Conservation (phyloP, 2,329 filamentous ascomycete species). For the Exophiala viscosa region DNA sequence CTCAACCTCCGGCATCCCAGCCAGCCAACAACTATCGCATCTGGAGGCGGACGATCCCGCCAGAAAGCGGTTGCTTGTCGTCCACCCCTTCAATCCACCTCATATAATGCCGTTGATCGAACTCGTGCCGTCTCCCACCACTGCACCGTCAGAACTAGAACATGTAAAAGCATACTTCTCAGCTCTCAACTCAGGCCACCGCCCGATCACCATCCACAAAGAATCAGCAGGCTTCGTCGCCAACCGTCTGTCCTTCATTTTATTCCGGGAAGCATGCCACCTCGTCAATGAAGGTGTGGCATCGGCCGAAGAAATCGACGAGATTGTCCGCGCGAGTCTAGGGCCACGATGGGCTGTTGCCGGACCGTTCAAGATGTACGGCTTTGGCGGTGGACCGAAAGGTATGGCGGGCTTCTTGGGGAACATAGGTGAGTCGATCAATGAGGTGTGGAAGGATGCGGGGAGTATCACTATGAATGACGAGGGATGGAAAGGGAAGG, state of each 20-base stretch:
- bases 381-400: slow-evolving; percentile 54
- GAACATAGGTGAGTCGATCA: slow-evolving; percentile 55
- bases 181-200: slow-evolving; percentile 94
- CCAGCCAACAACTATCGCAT: slow-evolving; percentile 45
- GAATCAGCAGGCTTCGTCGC: slow-evolving; percentile 72
- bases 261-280: slow-evolving; percentile 54
- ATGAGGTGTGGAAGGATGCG: slow-evolving; percentile 52
- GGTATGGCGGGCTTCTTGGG: slow-evolving; percentile 53
- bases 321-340: slow-evolving; percentile 50
- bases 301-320: slow-evolving; percentile 51
- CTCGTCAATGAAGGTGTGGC: slow-evolving; percentile 54
- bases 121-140: slow-evolving; percentile 51
- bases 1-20: slow-evolving; percentile 56
- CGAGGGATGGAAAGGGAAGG: slow-evolving; percentile 14
- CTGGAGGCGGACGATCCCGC: slow-evolving; percentile 39
- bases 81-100: slow-evolving; percentile 61
- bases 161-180: slow-evolving; percentile 64
- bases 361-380: slow-evolving; percentile 58
- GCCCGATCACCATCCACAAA: slow-evolving; percentile 94
- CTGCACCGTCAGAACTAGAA: slow-evolving; percentile 36
- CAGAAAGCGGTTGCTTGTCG: slow-evolving; percentile 46
- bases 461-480: slow-evolving; percentile 31
- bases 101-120: slow-evolving; percentile 61
- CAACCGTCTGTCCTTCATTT: slow-evolving; percentile 55
- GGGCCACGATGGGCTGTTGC: slow-evolving; percentile 55